Evolutionary conservation across 2,329 filamentous ascomycete species (phyloP), one percentile per base, ranked within the genome.

Genomic region (Macrophomina phaseolina): DNA sequence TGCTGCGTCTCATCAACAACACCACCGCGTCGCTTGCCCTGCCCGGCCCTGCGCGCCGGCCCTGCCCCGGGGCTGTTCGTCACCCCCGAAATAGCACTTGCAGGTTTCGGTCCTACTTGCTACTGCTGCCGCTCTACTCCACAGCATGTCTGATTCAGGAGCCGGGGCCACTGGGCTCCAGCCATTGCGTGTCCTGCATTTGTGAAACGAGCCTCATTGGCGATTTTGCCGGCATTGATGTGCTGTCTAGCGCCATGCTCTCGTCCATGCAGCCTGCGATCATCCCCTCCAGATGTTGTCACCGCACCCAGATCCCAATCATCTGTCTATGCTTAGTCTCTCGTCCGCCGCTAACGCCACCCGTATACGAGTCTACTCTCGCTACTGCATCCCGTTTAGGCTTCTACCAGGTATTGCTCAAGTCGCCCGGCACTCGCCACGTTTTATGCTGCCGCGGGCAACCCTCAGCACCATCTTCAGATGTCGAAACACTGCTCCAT

Each of bases 221-320:
- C 58, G 42, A 49, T 18, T 18, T 23, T 38, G 52, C 52, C 52
- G 34, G 16, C 28, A 34, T 16, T 49, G 58, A 62, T 61, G 56
- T 61, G 56, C 56, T 61, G 56, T 62, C 58, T 49, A 62, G 58
- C 58, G 58, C 42, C 32, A 16, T 60, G 52, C 32, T 23, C 16
- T 23, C 9, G 18, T 38, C 16, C 55, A 38, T 62, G 58, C 45
- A 45, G 38, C 16, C 45, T 18, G 48, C 11, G 53, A 58, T 58
- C 53, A 36, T 16, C 53, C n/a, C 16, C 51, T 8, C 7, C 18
- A n/a, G 14, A 16, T 38, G 51, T 36, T 16, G 32, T 55, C 51
- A 55, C 51, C 51, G 30, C 51, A 11, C 9, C 16, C 16, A 12
- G 11, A 9, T 14, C 14, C 28, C 16, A 5, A 0, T 34, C 9